Evolutionary conservation across 371 early-diverging fungal species (phyloP).

Genomic region (Circinella minor): DNA sequence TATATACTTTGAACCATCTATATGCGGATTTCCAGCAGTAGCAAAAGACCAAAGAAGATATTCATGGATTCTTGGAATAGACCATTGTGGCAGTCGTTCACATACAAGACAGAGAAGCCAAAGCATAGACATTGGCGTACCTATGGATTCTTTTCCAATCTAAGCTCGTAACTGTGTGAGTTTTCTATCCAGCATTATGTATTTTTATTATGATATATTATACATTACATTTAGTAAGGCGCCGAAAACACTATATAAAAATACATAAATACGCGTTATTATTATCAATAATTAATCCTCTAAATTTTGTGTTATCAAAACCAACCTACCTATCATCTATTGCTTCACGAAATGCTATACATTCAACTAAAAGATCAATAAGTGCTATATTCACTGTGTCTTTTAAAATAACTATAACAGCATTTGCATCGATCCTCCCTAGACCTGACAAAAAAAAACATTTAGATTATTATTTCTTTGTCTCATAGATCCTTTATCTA

Average conservation of each 20-base stretch:
- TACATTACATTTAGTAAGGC: slow-evolving; percentile 18
- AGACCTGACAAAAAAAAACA: neutral
- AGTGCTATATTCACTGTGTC: slow-evolving; percentile 37
- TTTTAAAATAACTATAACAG: slow-evolving; percentile 15
- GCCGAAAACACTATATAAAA: slow-evolving; percentile 7
- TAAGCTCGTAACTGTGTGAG: neutral
- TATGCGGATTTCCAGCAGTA: slow-evolving; percentile 31
- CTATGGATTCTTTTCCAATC: slow-evolving; percentile 17
- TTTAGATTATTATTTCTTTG: neutral
- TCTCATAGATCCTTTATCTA: neutral
- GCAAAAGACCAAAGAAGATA: slow-evolving; percentile 29
- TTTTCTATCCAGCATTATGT: neutral
- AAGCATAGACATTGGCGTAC: slow-evolving; percentile 22
- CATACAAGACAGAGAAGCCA: slow-evolving; percentile 37
- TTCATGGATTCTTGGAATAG: slow-evolving; percentile 33
- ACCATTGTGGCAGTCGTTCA: slow-evolving; percentile 29
- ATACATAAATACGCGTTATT: too few relatives aligned
- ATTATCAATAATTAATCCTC: too few relatives aligned
- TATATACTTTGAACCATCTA: slow-evolving; percentile 18
- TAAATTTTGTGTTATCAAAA: too few relatives aligned
- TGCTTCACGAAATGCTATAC: slow-evolving; percentile 36
- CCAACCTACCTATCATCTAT: slow-evolving; percentile 27
- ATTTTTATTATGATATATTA: too few relatives aligned
- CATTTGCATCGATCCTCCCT: neutral
- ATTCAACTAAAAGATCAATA: slow-evolving; percentile 34